Base-by-base conservation (phyloP, 2,329 filamentous ascomycete genomes). In the Mycocentrospora acerina region DNA sequence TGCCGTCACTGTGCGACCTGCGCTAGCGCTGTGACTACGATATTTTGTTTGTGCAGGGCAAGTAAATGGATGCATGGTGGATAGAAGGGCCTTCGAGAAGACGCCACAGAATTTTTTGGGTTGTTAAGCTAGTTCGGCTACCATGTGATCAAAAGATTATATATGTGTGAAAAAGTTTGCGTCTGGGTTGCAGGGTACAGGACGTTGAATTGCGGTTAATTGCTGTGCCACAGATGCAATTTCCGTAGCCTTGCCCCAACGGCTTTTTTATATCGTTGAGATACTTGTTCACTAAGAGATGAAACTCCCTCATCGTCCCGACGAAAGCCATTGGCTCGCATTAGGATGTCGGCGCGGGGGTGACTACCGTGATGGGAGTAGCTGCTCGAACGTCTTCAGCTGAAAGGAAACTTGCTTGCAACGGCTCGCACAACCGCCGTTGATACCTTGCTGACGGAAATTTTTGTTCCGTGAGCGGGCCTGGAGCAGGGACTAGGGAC, bases 71-170 rank as follows among this genome's bases (percentile, higher is more conserved):
- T 24, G 35, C 35, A 39, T 35, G 33, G 36, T 39, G 35, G 51
- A 45, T 48, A 49, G 48, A 40, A 37, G 45, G 42, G 40, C 47
- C 53, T 61, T 61, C 59, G 45, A 55, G 59, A 62, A 60, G 52
- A 39, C 51, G 53, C 53, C 55, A 48, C 56, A 45, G 50, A 44
- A 48, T 37, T 28, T 5, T 22, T 22, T 5, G 19, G 19, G 19
- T 9, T 22, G 19, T 40, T 40, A 39, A 41, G 44, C 41, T 44
- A 45, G 46, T 35, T 16, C 34, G 36, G 27, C 35, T 32, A 32
- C 41, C 26, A 35, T 41, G 35, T 33, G 17, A 42, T 15, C 35
- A 27, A 25, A 19, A 24, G 29, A 29, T 24, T 33, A 16, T 24
- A 26, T 18, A 24, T 24, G 17, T 41, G 19, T 6, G 9, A 22